phyloP scores from a whole-genome alignment of 75 land plant genomes.

The Pinus albicaulis region DNA sequence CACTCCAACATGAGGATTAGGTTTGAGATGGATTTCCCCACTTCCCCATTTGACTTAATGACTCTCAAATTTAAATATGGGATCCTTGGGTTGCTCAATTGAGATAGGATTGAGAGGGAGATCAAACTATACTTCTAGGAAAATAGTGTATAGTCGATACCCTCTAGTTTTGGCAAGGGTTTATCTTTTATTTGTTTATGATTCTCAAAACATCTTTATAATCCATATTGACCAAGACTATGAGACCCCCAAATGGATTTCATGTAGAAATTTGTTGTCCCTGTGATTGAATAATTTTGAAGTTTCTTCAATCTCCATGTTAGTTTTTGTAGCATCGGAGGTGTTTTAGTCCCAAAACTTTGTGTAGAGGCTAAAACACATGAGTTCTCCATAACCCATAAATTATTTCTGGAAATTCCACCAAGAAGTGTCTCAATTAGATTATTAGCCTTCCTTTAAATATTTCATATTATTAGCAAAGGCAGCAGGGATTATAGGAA shows the following conservation, averaged over 20 bases:
- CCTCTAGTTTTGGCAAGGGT: constrained; percentile 64
- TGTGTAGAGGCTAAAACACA: too few species aligned
- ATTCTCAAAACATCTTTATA: constrained; percentile 40
- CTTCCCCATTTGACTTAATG: constrained; percentile 76
- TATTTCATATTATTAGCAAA: too few species aligned
- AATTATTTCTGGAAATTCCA: too few species aligned
- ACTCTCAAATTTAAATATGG: constrained; percentile 59
- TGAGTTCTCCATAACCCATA: too few species aligned
- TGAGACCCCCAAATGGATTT: constrained; percentile 83
- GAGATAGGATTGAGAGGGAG: too few species aligned
- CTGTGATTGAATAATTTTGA: constrained; percentile 53
- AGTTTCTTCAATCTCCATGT: constrained; percentile 66
- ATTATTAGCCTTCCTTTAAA: too few species aligned
- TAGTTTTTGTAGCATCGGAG: too few species aligned
- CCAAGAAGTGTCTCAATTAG: too few species aligned
- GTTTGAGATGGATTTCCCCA: constrained; percentile 85
- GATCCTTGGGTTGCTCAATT: constrained; percentile 78
- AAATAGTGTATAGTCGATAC: constrained; percentile 62
- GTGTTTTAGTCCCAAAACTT: too few species aligned
- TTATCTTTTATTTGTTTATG: constrained; percentile 30
- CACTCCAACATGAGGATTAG: too few species aligned
- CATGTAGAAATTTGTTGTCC: too few species aligned
- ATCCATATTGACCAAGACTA: constrained; percentile 63
- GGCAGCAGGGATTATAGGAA: too few species aligned
- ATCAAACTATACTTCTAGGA: constrained; percentile 16